These are phyloP conservation scores for Cordyceps tenuipes DNA, from an alignment of 2,329 filamentous ascomycete species.

Conservation along the genomic window DNA sequence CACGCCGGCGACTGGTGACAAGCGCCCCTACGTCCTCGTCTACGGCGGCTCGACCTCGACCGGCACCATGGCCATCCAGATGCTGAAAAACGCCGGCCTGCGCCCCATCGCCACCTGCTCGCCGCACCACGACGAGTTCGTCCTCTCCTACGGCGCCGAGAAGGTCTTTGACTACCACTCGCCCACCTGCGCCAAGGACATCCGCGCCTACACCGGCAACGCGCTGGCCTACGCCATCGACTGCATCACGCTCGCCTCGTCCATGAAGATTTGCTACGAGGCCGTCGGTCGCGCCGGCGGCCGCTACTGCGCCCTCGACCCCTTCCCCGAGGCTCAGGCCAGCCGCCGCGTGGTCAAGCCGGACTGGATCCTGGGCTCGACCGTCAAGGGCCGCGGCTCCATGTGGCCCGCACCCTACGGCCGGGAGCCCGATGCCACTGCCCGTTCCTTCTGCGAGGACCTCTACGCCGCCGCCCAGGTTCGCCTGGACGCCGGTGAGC, in stretches of 20 bases:
- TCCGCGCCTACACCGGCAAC: constrained; percentile 29
- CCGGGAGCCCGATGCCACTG: constrained; percentile 4
- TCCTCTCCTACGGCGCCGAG: constrained; percentile 33
- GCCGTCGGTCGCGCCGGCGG: constrained; percentile 31
- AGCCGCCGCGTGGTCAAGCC: constrained; percentile 15
- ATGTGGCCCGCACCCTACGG: constrained; percentile 18
- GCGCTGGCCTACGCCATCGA: constrained; percentile 33
- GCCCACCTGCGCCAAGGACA: constrained; percentile 25
- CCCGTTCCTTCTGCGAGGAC: constrained; percentile 8
- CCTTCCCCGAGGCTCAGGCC: constrained; percentile 18
- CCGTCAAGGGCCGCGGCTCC: constrained; percentile 19
- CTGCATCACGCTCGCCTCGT: constrained; percentile 28
- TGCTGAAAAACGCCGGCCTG: constrained; percentile 30
- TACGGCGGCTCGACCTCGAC: constrained; percentile 36
- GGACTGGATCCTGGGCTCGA: constrained; percentile 22
- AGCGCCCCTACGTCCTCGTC: constrained; percentile 28
- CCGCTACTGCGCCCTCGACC: constrained; percentile 28
- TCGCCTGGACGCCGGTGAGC: constrained; percentile 11
- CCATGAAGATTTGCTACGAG: constrained; percentile 29
- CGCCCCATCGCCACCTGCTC: constrained; percentile 37
- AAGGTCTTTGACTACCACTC: constrained; percentile 36
- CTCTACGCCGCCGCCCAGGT: constrained; percentile 10
- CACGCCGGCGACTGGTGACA: constrained; percentile 12
- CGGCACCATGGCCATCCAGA: constrained; percentile 36
- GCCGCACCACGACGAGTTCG: constrained; percentile 32